phyloP scores from a whole-genome alignment of 2,329 filamentous ascomycete genomes.

The Graphilbum fragrans region DNA sequence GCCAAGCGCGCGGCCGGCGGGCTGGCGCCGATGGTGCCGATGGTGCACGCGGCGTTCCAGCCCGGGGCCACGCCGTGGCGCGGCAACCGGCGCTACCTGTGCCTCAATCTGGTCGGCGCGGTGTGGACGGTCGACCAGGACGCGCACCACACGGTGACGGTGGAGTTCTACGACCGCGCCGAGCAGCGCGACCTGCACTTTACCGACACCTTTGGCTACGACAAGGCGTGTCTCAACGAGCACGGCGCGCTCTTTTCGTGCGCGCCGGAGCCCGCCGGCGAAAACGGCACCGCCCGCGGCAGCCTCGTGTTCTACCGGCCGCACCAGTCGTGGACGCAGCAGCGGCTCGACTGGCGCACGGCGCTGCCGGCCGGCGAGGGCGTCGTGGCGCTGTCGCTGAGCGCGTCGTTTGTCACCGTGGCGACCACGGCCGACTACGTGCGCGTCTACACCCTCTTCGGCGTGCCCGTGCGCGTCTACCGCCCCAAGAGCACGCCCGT shows the following conservation, averaged over 20 bases:
- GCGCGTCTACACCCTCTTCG: slow-evolving; percentile 84
- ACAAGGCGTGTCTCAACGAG: slow-evolving; percentile 86
- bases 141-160: slow-evolving; percentile 82
- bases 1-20: slow-evolving; percentile 34
- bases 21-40: background rate
- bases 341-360: slow-evolving; percentile 80
- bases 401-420: slow-evolving; percentile 81
- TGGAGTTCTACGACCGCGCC: slow-evolving; percentile 95
- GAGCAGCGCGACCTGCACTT: slow-evolving; percentile 93
- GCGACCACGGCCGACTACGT: slow-evolving; percentile 82
- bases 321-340: slow-evolving; percentile 90
- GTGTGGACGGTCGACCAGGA: slow-evolving; percentile 97
- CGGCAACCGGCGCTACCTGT: slow-evolving; percentile 86
- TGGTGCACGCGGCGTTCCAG: slow-evolving; percentile 71
- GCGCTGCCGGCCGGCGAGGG: slow-evolving; percentile 78
- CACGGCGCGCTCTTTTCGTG: slow-evolving; percentile 79
- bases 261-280: slow-evolving; percentile 40
- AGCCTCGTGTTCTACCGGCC: slow-evolving; percentile 88
- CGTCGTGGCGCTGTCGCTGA: slow-evolving; percentile 78
- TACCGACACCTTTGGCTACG: slow-evolving; percentile 89
- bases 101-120: slow-evolving; percentile 84
- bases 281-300: slow-evolving; percentile 10
- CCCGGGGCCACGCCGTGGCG: slow-evolving; percentile 93
- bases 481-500: slow-evolving; percentile 82
- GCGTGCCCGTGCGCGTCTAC: slow-evolving; percentile 79